Conservation (phyloP, 257 asterid genomes). For the Ilex asprella region DNA sequence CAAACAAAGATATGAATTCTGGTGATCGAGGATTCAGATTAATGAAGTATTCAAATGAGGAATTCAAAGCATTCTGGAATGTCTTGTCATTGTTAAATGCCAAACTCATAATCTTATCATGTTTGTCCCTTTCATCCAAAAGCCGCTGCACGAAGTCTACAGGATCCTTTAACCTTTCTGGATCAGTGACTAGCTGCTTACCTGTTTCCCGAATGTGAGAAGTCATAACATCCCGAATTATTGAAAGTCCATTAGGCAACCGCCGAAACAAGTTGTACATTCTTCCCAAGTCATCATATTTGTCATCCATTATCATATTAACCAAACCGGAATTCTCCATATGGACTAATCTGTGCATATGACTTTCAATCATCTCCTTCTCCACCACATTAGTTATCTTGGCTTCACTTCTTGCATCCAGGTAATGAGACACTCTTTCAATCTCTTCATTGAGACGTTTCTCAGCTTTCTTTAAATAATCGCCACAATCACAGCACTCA, state of each 20-base stretch:
- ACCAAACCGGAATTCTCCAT: slow-evolving; percentile 34
- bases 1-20: slow-evolving; percentile 52
- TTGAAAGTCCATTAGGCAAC: slow-evolving; percentile 22
- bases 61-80: slow-evolving; percentile 56
- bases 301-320: slow-evolving; percentile 23
- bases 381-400: slow-evolving; percentile 28
- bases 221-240: slow-evolving; percentile 28
- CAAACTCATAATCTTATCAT: slow-evolving; percentile 43
- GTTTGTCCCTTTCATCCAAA: slow-evolving; percentile 30
- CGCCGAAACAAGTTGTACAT: slow-evolving; percentile 27
- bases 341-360: slow-evolving; percentile 26
- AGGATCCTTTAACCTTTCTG: slow-evolving; percentile 29
- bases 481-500: slow-evolving; percentile 31
- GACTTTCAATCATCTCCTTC: slow-evolving; percentile 26
- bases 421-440: slow-evolving; percentile 24
- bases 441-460: slow-evolving; percentile 29
- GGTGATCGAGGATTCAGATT: slow-evolving; percentile 59
- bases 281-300: slow-evolving; percentile 25
- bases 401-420: slow-evolving; percentile 23
- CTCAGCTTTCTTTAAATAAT: slow-evolving; percentile 30
- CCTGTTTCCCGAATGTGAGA: slow-evolving; percentile 27
- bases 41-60: slow-evolving; percentile 52
- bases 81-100: slow-evolving; percentile 55
- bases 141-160: slow-evolving; percentile 29
- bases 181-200: slow-evolving; percentile 31